A percentile compares a stretch with the other conserved stretches of the same genome.
phyloP scores from a whole-genome alignment of 225 moss, liverwort and hornwort species.

The Antitrichia curtipendula region DNA sequence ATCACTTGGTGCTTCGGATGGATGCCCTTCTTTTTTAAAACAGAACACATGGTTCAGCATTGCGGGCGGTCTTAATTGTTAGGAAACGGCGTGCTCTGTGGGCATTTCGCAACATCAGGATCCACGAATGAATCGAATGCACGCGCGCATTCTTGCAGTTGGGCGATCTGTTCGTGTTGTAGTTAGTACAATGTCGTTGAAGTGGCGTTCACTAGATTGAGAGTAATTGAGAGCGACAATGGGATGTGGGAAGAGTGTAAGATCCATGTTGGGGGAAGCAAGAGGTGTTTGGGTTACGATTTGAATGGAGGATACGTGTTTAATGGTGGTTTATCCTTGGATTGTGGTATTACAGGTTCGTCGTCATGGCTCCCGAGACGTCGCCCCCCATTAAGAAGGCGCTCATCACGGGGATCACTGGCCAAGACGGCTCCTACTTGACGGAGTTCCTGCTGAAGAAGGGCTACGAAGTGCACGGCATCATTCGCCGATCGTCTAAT shows the following conservation, averaged over 20 bases:
- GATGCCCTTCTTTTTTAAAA: not conserved
- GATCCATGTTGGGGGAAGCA: no score
- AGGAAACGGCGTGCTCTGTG: not conserved
- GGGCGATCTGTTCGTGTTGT: not conserved
- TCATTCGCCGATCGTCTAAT: constrained; percentile 63
- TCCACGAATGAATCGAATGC: not conserved
- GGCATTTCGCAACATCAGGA: not conserved
- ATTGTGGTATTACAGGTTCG: not conserved
- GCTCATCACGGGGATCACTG: constrained; percentile 69
- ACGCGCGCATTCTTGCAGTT: not conserved
- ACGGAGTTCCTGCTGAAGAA: constrained; percentile 61
- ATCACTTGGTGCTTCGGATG: not conserved
- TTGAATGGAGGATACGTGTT: not conserved
- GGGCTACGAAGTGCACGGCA: constrained; percentile 74
- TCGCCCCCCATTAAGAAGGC: constrained; percentile 26
- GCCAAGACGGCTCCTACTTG: constrained; percentile 67
- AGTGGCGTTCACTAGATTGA: not conserved
- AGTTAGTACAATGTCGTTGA: not conserved
- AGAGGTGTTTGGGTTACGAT: not conserved
- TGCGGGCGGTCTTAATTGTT: not conserved
- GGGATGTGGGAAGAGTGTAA: not conserved
- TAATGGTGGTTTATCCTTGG: not conserved
- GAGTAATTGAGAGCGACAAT: not conserved
- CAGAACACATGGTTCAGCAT: not conserved
- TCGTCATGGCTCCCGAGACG: not conserved